These are phyloP conservation scores for Zygoascus tannicola DNA, from an alignment of 805 yeast species.

Conservation along the genomic window DNA sequence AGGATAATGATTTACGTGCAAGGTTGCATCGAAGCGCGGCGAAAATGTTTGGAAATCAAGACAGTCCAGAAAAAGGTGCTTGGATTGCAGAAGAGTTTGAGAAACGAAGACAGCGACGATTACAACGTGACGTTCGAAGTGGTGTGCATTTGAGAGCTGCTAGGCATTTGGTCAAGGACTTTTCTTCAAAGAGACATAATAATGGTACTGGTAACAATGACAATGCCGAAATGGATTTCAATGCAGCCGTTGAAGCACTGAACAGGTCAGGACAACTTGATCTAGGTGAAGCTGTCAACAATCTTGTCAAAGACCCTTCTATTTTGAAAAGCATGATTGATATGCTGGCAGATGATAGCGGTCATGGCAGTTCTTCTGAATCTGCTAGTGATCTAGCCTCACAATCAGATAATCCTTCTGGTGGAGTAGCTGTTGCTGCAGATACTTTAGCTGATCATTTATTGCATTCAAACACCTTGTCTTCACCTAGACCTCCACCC, in stretches of 20 bases:
- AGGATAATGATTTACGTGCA: conserved; percentile 77
- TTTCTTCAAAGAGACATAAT: neutral
- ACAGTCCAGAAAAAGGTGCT: conserved; percentile 41
- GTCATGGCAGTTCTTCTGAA: neutral
- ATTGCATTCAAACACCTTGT: neutral
- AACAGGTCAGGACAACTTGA: conserved; percentile 16
- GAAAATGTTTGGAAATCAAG: conserved; percentile 52
- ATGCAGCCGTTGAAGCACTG: conserved; percentile 19
- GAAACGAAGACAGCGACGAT: conserved; percentile 51
- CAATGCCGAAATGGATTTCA: conserved; percentile 2
- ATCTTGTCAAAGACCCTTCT: conserved; percentile 21
- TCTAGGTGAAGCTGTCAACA: conserved; percentile 20
- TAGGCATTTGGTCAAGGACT: neutral
- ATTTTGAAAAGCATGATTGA: conserved; percentile 18
- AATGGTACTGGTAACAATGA: neutral
- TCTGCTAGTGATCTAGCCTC: neutral
- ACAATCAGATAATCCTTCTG: neutral
- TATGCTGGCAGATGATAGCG: conserved; percentile 10
- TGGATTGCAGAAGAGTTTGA: conserved; percentile 76
- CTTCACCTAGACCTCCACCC: conserved; percentile 14
- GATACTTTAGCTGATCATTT: neutral
- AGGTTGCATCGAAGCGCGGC: conserved; percentile 69
- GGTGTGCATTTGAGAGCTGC: conserved; percentile 6
- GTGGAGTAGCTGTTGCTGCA: neutral
- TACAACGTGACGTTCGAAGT: conserved; percentile 28